These are phyloP conservation scores for Haplosporangium sp. DNA, from an alignment of 371 early-diverging fungal species.

Conservation along the genomic window DNA sequence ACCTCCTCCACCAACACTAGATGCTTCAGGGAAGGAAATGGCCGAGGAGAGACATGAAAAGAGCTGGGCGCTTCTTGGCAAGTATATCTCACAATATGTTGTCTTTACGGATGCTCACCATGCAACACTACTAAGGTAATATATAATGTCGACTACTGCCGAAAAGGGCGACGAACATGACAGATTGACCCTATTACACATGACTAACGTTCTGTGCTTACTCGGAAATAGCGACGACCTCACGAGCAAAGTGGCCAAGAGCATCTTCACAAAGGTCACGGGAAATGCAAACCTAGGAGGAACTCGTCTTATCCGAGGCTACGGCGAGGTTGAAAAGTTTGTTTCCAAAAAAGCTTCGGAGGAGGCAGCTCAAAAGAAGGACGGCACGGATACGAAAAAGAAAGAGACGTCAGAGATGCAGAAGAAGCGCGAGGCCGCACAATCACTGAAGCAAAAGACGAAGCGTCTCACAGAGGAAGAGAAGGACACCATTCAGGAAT, in stretches of 20 bases:
- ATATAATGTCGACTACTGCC: too few species aligned
- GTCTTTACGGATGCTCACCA: conserved; percentile 69
- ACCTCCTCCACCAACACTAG: conserved; percentile 23
- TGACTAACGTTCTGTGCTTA: too few species aligned
- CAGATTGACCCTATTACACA: too few species aligned
- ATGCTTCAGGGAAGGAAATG: conserved; percentile 39
- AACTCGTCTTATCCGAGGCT: conserved; percentile 78
- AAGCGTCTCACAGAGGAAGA: conserved; percentile 47
- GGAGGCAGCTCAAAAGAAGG: conserved; percentile 54
- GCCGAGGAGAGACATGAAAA: conserved; percentile 53
- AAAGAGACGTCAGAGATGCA: conserved; percentile 50
- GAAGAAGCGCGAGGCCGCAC: conserved; percentile 44
- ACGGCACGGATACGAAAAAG: conserved; percentile 52
- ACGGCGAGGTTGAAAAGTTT: conserved; percentile 73
- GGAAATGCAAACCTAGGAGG: conserved; percentile 75
- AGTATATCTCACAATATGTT: conserved; percentile 81
- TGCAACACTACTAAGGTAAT: conserved; percentile 76
- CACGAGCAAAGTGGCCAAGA: conserved; percentile 77
- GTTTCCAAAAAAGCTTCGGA: conserved; percentile 44
- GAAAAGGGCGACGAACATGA: too few species aligned
- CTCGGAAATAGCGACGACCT: conserved; percentile 57
- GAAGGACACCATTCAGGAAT: conserved; percentile 53
- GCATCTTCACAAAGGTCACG: conserved; percentile 74
- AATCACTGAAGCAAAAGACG: conserved; percentile 44
- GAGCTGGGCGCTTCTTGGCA: conserved; percentile 80